Base-by-base conservation (phyloP, 176 grass and related monocot genomes). In the Bonia amplexicaulis region DNA sequence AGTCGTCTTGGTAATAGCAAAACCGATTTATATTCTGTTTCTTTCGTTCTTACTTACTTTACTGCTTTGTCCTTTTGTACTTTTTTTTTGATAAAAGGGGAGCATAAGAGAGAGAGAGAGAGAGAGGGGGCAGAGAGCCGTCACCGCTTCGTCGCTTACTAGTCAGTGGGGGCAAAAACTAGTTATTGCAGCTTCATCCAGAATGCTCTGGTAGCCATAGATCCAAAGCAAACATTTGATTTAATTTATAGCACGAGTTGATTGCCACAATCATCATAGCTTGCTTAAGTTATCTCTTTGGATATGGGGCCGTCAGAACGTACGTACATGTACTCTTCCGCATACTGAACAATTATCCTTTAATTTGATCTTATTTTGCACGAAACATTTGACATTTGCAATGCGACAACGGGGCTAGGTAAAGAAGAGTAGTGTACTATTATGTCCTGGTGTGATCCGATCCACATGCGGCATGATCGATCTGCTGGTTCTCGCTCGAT, bases 111-210 rank as follows among this genome's bases (percentile, higher is more conserved):
- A 65, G 72, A n/a, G 20, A 12, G 7, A n/a, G 26, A 16, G 6
- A 17, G 6, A 1, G 1, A 59, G 55, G n/a, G n/a, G n/a, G n/a
- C n/a, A n/a, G n/a, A 59, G 1, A 25, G 13, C 1, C 23, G 59
- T 57, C 35, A 81, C 78, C 20, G 59, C 60, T 58, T 25, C 25
- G 19, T 23, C 6, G 22, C 48, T 57, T 25, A 35, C 26, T 25
- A 6, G 39, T 40, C 26, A 82, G 52, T 47, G 19, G 62, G 31
- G 85, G 49, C 39, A 82, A 26, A 76, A 76, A 29, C 63, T 64
- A 37, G 78, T n/a, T n/a, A n/a, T n/a, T 49, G 62, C 29, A 44
- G 41, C 71, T 82, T 74, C 51, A 69, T 77, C 71, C 71, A 82
- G 26, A 87, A 41, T 69, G 20, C 48, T 39, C 20, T 27, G 13